These are phyloP conservation scores for Selaginella tamariscina DNA, from an alignment of 75 land plant genomes.

Conservation along the genomic window DNA sequence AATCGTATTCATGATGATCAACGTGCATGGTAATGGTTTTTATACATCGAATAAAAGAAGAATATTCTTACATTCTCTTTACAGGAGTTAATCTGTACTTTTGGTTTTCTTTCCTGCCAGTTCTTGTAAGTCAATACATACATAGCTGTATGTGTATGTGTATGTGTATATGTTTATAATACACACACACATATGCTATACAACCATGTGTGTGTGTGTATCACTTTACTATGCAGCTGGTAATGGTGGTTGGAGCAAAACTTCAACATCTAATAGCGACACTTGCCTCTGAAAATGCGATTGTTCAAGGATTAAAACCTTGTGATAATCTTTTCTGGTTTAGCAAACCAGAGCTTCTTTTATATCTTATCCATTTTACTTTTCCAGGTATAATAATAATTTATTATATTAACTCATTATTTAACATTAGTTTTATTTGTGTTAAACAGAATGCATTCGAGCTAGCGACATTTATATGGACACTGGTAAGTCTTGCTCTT, in stretches of 20 bases:
- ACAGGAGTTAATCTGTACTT: not conserved
- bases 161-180: no score
- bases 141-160: no score
- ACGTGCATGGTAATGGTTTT: not conserved
- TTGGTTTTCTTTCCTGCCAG: not conserved
- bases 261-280: slow-evolving; percentile 8
- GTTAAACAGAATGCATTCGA: slow-evolving; percentile 84
- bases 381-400: slow-evolving; percentile 5
- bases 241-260: slow-evolving; percentile 7
- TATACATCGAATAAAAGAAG: not conserved
- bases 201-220: no score
- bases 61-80: not conserved
- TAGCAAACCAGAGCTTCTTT: not conserved
- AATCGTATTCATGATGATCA: not conserved
- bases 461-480: slow-evolving; percentile 90
- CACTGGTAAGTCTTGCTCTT: slow-evolving; percentile 47
- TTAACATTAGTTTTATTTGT: no score
- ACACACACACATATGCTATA: no score
- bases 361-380: not conserved
- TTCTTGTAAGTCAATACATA: not conserved
- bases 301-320: slow-evolving; percentile 4
- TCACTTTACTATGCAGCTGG: not conserved
- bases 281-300: slow-evolving; percentile 5
- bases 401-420: no score
- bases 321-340: slow-evolving; percentile 4